These are phyloP conservation scores for Leptographium wingfieldii DNA, from an alignment of 2,329 filamentous ascomycete genomes.

Conservation along the genomic window DNA sequence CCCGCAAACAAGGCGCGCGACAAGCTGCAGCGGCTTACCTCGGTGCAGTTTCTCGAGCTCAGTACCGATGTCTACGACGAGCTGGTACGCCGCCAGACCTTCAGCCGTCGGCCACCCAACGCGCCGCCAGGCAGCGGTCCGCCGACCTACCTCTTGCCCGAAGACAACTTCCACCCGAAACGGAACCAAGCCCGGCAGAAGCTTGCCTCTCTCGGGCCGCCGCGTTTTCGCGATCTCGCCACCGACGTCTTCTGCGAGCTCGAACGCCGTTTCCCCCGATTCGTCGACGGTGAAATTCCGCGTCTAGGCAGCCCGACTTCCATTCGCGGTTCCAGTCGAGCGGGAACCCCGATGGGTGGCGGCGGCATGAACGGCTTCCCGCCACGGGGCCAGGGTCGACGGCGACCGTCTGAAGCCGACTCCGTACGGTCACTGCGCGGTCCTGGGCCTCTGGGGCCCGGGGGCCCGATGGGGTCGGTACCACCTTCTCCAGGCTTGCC, in stretches of 20 bases:
- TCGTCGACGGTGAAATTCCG: conserved; percentile 56
- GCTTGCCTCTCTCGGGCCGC: conserved; percentile 74
- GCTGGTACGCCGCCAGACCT: conserved; percentile 70
- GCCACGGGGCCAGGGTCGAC: conserved; percentile 38
- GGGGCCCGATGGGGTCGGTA: conserved; percentile 20
- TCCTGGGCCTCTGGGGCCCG: conserved; percentile 13
- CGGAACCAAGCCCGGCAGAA: conserved; percentile 96
- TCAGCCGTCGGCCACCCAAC: conserved; percentile 40
- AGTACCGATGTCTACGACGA: conserved; percentile 98
- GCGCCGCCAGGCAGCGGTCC: conserved; percentile 35
- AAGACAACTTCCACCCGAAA: conserved; percentile 86
- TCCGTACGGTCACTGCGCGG: conserved; percentile 37
- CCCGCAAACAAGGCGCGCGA: conserved; percentile 84
- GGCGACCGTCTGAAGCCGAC: conserved; percentile 49
- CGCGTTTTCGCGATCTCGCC: conserved; percentile 80
- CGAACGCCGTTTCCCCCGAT: conserved; percentile 77
- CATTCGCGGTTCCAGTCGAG: conserved; percentile 44
- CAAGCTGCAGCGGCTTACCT: conserved; percentile 79
- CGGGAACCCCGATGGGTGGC: conserved; percentile 48
- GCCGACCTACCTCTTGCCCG: conserved; percentile 71
- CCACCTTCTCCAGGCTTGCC: conserved; percentile 47
- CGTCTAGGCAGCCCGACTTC: conserved; percentile 58
- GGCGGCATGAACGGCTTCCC: conserved; percentile 20
- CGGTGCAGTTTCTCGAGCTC: conserved; percentile 91
- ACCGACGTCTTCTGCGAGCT: conserved; percentile 95